phyloP scores from a whole-genome alignment of 2,329 filamentous ascomycete genomes.

The Aspergillus ibericus region DNA sequence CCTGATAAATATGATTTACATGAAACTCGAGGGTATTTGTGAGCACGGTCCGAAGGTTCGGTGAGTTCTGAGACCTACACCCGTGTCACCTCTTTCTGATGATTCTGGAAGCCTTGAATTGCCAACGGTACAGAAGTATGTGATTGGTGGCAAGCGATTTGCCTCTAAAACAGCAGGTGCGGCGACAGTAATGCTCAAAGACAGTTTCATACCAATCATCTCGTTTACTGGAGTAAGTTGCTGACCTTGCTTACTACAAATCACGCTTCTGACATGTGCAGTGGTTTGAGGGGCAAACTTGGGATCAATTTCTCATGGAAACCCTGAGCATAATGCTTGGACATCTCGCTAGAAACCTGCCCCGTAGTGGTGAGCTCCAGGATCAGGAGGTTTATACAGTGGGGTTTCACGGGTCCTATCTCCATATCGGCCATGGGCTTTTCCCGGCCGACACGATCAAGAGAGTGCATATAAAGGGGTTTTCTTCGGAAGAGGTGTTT shows the following conservation, averaged over 20 bases:
- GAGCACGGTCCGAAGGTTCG: too few species aligned
- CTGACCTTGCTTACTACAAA: not conserved
- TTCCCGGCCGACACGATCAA: not conserved
- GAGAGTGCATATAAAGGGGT: constrained; percentile 4
- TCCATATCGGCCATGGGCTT: constrained; percentile 5
- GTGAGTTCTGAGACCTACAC: too few species aligned
- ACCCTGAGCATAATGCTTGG: constrained; percentile 16
- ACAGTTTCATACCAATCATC: not conserved
- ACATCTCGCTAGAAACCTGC: constrained; percentile 10
- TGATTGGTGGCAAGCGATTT: not conserved
- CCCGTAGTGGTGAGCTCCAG: not conserved
- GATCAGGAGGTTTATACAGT: constrained; percentile 7
- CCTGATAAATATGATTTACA: too few species aligned
- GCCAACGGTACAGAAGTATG: not conserved
- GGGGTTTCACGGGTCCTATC: not conserved
- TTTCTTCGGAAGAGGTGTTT: not conserved
- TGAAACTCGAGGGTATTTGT: too few species aligned
- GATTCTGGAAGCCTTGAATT: not conserved
- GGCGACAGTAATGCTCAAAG: not conserved
- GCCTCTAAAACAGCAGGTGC: not conserved
- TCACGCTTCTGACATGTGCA: not conserved
- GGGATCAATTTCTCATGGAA: constrained; percentile 12
- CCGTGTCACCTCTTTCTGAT: not conserved
- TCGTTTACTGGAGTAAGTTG: constrained; percentile 6
- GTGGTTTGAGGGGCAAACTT: constrained; percentile 15